Evolutionary conservation across 2,329 filamentous ascomycete genomes (phyloP), one percentile per base, ranked within the genome.

Genomic region (Colletotrichum orchidophilum): DNA sequence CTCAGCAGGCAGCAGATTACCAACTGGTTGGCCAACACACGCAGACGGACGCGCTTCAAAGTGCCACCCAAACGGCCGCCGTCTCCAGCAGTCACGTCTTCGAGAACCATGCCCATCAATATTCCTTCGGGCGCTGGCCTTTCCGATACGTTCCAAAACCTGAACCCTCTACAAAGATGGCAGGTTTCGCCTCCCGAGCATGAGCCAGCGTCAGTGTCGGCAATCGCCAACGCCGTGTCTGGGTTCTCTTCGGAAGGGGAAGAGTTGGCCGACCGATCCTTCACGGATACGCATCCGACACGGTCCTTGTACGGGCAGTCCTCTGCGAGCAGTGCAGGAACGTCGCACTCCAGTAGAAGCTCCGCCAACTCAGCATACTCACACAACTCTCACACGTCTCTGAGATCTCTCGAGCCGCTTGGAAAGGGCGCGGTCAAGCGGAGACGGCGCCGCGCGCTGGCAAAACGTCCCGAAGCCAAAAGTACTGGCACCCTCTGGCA

Each of bases 161-260:
- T 69, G 61, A 68, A 54, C 3, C 65, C 72, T 11, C 33, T 73
- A 3, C 13, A 69, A 7, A 65, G 73, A 55, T 76, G 75, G 75
- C 65, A 72, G 31, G 66, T 70, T 4, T 76, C 75, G 1, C 73
- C 75, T 33, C 57, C 78, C 63, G 15, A 76, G 66, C 42, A 78
- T 75, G 68, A 79, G 73, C 71, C 70, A 9, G 74, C 73, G 18
- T 49, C 68, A 0, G 60, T 76, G 7, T 73, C 75, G 12, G 74
- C 68, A 1, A 77, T 76, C 33, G 76, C 77, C 5, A 26, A 70
- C 18, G 73, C 73, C 18, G 55, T 73, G 0, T 66, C 55, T 21
- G 55, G 60, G 5, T 54, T 42, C 15, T 46, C 46, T 31, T 60
- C 68, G n/a, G n/a, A 39, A 33, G 21, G 50, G 9, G 52, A 59